A percentile compares a stretch with the other conserved stretches of the same genome.
These are phyloP conservation scores for Xylaria hypoxylon DNA, from an alignment of 2,329 filamentous ascomycete genomes.

Conservation along the genomic window DNA sequence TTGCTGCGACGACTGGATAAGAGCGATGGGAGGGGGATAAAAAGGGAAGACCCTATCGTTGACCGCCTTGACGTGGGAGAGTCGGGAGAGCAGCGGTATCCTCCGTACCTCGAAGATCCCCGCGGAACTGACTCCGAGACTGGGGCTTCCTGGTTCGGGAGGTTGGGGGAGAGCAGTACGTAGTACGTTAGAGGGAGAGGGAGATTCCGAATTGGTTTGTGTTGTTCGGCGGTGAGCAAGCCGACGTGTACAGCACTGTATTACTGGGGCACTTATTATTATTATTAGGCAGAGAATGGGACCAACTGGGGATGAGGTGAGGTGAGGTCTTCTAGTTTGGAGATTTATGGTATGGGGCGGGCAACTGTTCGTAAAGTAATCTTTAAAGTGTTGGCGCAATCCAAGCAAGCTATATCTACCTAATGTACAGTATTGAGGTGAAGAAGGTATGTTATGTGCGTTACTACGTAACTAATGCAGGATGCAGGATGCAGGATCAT, in stretches of 20 bases:
- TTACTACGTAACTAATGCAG: conserved; percentile 34
- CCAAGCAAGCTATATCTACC: conserved; percentile 20
- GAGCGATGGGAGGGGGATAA: conserved; percentile 28
- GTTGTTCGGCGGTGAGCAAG: conserved; percentile 36
- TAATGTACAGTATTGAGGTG: conserved; percentile 18
- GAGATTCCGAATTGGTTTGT: conserved; percentile 14
- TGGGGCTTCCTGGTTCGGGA: conserved; percentile 28
- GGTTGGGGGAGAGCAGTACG: conserved; percentile 32
- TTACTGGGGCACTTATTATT: conserved; percentile 11
- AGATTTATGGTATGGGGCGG: conserved; percentile 14
- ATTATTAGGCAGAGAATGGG: conserved; percentile 4
- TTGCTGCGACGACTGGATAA: conserved; percentile 24
- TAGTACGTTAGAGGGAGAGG: not conserved
- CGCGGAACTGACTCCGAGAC: conserved; percentile 25
- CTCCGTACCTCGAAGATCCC: conserved; percentile 17
- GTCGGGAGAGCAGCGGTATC: conserved; percentile 11
- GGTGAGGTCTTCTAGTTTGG: conserved; percentile 7
- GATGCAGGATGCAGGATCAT: conserved; percentile 31
- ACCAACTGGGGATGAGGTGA: conserved; percentile 13
- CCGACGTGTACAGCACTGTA: conserved; percentile 15
- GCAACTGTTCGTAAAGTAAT: not conserved
- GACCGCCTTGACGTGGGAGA: conserved; percentile 29
- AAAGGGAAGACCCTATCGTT: conserved; percentile 30
- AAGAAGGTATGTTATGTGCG: conserved; percentile 22
- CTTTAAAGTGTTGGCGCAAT: conserved; percentile 6